Evolutionary conservation across 2,329 filamentous ascomycete species (phyloP), one percentile per base, ranked within the genome.

Genomic region (Pseudopithomyces maydicus): DNA sequence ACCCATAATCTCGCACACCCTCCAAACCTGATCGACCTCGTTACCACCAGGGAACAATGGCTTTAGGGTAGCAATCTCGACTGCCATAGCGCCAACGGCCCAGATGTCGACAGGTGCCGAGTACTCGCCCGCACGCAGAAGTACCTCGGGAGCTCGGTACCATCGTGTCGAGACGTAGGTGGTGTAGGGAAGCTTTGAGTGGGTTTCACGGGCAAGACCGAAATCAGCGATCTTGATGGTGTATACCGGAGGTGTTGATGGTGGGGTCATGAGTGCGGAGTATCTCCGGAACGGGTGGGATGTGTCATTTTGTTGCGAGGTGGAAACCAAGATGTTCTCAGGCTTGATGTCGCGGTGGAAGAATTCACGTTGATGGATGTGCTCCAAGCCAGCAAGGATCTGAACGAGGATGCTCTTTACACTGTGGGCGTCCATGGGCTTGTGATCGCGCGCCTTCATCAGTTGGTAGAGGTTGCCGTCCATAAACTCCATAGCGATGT

Each of bases 401-500:
- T 99, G 95, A 78, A 91, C 97, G 36, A 99, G 83, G 61, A 99
- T 96, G 80, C 94, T 98, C 84, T 99, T 98, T 59, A 99, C 95
- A 69, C 91, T 96, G 59, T 85, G 86, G 53, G 90, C 90, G 71
- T 99, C 95, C 26, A 99, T 84, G 62, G 84, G 90, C 78, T 98
- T 98, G 82, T 97, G 94, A 67, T 99, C 95, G 58, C 95, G 88
- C 51, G 95, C 90, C 81, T 99, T 99, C 95, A 99, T 99, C 62
- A 99, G 80, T 78, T 99, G 95, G 77, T 99, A 99, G 1, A 99
- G 84, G 77, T 99, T 99, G 49, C 95, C 95, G 75, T 99, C 95
- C 95, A 99, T 99, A 78, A 96, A 97, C 80, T 99, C 95, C 95
- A 99, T 99, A 72, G 87, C 89, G 66, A 99, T 99, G 78, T 99